Base-by-base conservation (phyloP, 345 rosid species). In the Noccaea caerulescens region DNA sequence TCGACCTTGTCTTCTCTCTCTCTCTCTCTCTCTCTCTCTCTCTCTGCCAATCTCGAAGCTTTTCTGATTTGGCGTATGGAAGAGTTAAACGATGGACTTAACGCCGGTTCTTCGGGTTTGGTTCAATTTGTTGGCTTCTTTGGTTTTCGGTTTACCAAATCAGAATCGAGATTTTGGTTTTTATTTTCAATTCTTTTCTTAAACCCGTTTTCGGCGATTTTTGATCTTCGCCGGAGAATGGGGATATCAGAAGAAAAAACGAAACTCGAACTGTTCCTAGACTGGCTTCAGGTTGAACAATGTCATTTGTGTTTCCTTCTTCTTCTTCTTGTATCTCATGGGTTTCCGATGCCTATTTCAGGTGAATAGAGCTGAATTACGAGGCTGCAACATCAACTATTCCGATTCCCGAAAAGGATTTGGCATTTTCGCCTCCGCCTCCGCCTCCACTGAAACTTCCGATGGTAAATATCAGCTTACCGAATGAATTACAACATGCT, bases 311-410 rank as follows among this genome's bases (percentile, higher is more conserved):
- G 14, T 60, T 43, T 62, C 30, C 30, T 25, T 25, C 27, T 27
- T 27, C 30, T 27, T 27, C 30, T 27, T 27, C 30, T 27, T 27
- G 30, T 27, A 27, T 27, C 30, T 27, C 25, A 4, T n/a, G 47
- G 50, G 7, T 13, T 45, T 14, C 20, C 20, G 6, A 44, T 44
- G 13, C 5, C 12, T 4, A 50, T 44, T 75, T 67, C 79, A 89
- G 96, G 92, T 79, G 62, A 93, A 90, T 51, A 84, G 82, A 71
- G 92, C 73, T 69, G 84, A 90, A 54, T 72, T 90, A 41, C 83
- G 97, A 69, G 89, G 96, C 58, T 88, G 92, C 81, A 60, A 75
- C 47, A 84, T 90, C 77, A 85, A 75, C 38, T 84, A 80, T 76
- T 81, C 86, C 58, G 84, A 80, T 37, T 76, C 79, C 56, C 74